Percentiles rank a stretch among this genome's conserved stretches.
These are phyloP conservation scores for Roridomyces roridus DNA, from an alignment of 768 basidiomycete species.

Conservation along the genomic window DNA sequence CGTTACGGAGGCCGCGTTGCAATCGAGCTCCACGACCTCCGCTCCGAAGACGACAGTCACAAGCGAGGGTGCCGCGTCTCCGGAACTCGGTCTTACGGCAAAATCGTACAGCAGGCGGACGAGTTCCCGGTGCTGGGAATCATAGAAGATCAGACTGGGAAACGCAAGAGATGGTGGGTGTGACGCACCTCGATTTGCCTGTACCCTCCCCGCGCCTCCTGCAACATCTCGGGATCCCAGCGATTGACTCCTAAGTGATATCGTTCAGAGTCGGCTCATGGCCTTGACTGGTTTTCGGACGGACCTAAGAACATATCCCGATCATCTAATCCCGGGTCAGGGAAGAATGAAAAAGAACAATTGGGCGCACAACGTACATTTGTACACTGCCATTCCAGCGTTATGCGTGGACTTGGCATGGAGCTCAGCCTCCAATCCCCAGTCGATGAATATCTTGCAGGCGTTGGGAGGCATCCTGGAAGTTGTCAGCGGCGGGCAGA, in stretches of 20 bases:
- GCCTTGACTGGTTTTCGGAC: no score
- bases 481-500: no score
- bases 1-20: slow-evolving; percentile 3
- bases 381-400: not conserved
- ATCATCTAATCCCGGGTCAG: not conserved
- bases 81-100: not conserved
- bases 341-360: not conserved
- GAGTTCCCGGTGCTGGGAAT: slow-evolving; percentile 16
- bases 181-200: no score
- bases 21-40: slow-evolving; percentile 8
- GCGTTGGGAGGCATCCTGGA: slow-evolving; percentile 16
- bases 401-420: not conserved
- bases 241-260: not conserved
- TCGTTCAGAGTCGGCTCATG: no score
- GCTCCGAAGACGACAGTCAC: not conserved
- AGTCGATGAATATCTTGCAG: slow-evolving; percentile 8
- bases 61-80: not conserved
- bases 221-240: no score
- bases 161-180: no score
- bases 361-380: not conserved
- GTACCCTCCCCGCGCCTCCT: no score
- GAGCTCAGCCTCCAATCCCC: slow-evolving; percentile 8
- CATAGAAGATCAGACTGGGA: no score
- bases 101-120: slow-evolving; percentile 1
- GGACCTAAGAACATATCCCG: no score